These are phyloP conservation scores for Wickerhamomyces strasburgensis DNA, from an alignment of 805 yeast species.

Conservation along the genomic window DNA sequence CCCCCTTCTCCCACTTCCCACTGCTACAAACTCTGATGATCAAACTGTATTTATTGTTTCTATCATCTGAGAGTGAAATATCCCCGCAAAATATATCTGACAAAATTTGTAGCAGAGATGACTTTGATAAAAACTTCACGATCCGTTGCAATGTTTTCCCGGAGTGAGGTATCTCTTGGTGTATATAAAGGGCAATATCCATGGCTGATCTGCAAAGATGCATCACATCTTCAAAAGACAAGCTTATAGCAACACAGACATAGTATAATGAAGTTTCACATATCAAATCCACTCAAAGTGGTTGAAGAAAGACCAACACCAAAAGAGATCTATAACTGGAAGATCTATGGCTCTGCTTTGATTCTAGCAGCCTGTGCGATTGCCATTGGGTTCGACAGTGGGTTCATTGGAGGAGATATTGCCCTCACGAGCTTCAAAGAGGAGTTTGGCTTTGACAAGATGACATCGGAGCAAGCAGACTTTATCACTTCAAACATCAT, in stretches of 20 bases:
- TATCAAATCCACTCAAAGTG: conserved; percentile 9
- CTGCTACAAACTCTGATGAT: no score
- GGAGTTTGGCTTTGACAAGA: conserved; percentile 37
- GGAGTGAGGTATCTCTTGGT: no score
- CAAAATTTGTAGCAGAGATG: no score
- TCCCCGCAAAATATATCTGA: no score
- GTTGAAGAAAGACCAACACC: conserved; percentile 29
- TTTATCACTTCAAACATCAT: conserved; percentile 16
- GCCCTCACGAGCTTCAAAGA: conserved; percentile 36
- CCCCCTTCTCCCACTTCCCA: no score
- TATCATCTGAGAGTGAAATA: no score
- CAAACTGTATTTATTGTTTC: no score
- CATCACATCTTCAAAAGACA: no score
- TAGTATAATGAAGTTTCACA: conserved; percentile 2
- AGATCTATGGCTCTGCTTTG: conserved; percentile 36
- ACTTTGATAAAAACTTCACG: no score
- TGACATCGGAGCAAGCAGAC: conserved; percentile 2
- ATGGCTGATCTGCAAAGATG: no score
- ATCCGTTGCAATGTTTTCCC: no score
- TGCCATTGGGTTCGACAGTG: conserved; percentile 49
- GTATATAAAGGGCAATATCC: no score
- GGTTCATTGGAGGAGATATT: conserved; percentile 47
- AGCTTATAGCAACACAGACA: background rate
- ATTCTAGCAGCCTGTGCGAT: conserved; percentile 45
- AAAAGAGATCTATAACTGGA: conserved; percentile 38